Evolutionary conservation across 1,284 basidiomycete genomes (phyloP).

Genomic region (Ustilago hordei): DNA sequence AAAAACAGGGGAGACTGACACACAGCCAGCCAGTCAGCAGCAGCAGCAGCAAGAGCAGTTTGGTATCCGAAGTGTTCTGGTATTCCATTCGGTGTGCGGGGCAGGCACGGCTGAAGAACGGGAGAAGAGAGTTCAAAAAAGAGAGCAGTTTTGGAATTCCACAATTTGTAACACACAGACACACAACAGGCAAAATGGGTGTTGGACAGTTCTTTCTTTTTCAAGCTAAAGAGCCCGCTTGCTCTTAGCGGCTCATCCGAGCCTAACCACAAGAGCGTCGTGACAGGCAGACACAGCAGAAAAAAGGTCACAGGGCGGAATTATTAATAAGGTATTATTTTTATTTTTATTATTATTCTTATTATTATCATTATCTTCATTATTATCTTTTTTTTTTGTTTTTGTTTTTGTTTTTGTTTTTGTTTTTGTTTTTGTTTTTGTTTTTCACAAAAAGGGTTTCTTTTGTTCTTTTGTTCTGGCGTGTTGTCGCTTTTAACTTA

Average conservation of each 20-base stretch:
- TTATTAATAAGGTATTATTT: too few relatives aligned
- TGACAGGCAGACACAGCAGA: background rate
- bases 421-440: too few relatives aligned
- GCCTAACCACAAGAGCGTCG: background rate
- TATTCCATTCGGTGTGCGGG: conserved; percentile 1
- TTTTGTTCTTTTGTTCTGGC: background rate
- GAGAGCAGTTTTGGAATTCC: background rate
- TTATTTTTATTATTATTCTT: too few relatives aligned
- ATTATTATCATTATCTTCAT: too few relatives aligned
- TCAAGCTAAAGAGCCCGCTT: too few relatives aligned
- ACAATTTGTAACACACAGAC: background rate
- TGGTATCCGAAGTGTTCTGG: background rate
- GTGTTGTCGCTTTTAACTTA: background rate
- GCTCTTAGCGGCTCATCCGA: too few relatives aligned
- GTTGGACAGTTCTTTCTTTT: too few relatives aligned
- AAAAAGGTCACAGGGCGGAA: background rate
- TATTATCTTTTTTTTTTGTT: too few relatives aligned
- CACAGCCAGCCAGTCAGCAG: background rate
- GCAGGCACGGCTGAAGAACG: conserved; percentile 4
- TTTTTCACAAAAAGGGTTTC: too few relatives aligned
- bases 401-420: too few relatives aligned
- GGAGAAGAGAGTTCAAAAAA: background rate
- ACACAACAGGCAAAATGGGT: background rate
- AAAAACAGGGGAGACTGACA: background rate
- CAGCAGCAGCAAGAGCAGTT: background rate